A percentile compares a stretch with the other conserved stretches of the same genome.
Evolutionary conservation across 208 protist species (phyloP).

Genomic region (Leishmania arabica): DNA sequence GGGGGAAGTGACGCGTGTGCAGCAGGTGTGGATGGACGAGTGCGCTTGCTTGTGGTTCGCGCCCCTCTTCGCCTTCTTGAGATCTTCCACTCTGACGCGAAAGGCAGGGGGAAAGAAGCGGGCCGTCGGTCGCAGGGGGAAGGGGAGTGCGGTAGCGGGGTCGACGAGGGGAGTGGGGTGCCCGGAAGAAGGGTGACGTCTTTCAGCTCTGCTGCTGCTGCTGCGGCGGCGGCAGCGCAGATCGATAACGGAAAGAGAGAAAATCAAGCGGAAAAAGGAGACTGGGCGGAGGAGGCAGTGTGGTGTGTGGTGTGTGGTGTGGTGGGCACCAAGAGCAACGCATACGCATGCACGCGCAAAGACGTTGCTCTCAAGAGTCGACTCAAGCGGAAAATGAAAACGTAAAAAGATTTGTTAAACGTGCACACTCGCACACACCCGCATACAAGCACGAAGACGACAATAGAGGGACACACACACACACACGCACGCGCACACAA

Average conservation of each 20-base stretch:
- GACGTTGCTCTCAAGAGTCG: neutral
- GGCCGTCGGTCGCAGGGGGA: neutral
- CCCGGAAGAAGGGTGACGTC: neutral
- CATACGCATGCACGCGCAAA: neutral
- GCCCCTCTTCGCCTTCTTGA: neutral
- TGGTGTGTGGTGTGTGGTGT: too few relatives aligned
- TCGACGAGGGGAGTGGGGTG: neutral
- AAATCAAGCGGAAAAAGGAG: neutral
- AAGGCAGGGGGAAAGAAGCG: neutral
- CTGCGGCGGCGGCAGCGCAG: too few relatives aligned
- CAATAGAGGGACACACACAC: neutral
- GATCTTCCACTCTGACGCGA: neutral
- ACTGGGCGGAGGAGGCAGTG: neutral
- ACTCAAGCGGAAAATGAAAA: neutral
- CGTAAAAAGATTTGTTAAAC: neutral
- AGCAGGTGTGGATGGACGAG: neutral
- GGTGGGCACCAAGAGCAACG: neutral
- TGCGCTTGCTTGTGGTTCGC: neutral
- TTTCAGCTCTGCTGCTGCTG: neutral
- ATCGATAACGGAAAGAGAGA: neutral
- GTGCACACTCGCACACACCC: slow-evolving; percentile 9
- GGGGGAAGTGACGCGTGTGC: neutral
- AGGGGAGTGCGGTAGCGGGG: neutral
- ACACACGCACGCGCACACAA: neutral
- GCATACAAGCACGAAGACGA: slow-evolving; percentile 1